Base-by-base conservation (phyloP, 169 alveolate genomes). In the Cryptosporidium viatorum region DNA sequence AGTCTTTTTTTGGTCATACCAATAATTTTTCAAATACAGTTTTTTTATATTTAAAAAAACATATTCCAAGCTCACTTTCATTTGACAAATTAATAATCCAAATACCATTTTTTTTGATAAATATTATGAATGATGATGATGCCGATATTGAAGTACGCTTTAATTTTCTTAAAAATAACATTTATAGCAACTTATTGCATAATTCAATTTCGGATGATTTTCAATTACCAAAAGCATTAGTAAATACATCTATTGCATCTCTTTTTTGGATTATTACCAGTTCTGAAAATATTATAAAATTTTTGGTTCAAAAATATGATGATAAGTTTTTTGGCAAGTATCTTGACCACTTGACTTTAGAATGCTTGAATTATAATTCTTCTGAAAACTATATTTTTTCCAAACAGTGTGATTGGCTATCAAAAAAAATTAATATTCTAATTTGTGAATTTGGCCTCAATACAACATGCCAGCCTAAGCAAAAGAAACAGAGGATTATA, bases 41-140 rank as follows among this genome's bases (percentile, higher is more conserved):
- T 62, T 48, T 45, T n/a, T 43, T 8, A 14, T 59, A 80, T 37
- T 60, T 39, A 48, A 31, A 70, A 37, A 59, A 41, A 26, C 21
- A 59, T 39, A 62, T 80, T 23, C 89, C 89, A 21, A 65, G 52
- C 35, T 16, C 75, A 62, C 33, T 80, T 31, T 80, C 89, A 62
- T 58, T 58, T 62, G 89, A 80, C 18, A 80, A 29, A 65, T 39
- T 80, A 41, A 58, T 80, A 35, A 65, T 43, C 18, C 74, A 60
- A 65, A 16, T 80, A 52, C 80, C 89, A 41, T 65, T 41, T 65
- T 62, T 41, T 37, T 29, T 80, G 7, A 29, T 80, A 3, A 60
- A 60, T 7, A 21, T 4, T 39, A 18, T 80, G 4, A 58, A 80
- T 60, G 21, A 18, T 14, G 31, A 23, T 29, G 31, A 50, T 18